phyloP scores from a whole-genome alignment of 2,329 filamentous ascomycete species.

The Teratosphaeria epicoccoides region DNA sequence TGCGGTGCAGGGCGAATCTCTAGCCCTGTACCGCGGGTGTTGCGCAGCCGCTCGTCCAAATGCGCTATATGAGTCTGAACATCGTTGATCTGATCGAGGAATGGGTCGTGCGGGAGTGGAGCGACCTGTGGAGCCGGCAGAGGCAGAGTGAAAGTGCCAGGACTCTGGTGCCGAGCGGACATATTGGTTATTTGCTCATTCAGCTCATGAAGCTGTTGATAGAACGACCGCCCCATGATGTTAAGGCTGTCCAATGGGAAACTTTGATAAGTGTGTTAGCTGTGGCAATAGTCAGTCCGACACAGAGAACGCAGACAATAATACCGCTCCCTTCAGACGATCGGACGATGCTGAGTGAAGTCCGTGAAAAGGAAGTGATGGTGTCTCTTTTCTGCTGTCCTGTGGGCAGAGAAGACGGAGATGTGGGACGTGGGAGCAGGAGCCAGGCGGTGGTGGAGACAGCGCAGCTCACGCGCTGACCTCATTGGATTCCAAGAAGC shows the following conservation, averaged over 20 bases:
- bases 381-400: too few species aligned
- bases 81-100: slow-evolving; percentile 4
- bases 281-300: background rate
- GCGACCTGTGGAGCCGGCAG: background rate
- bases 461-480: background rate
- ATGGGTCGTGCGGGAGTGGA: background rate
- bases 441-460: background rate
- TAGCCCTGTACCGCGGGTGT: background rate
- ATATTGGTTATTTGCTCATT: slow-evolving; percentile 15
- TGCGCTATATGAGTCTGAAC: slow-evolving; percentile 4
- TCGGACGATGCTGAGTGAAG: too few species aligned
- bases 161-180: slow-evolving; percentile 4
- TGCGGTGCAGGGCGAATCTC: background rate
- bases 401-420: background rate
- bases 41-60: background rate
- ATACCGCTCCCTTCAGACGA: background rate
- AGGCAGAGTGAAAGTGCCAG: background rate
- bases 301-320: background rate
- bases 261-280: background rate
- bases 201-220: slow-evolving; percentile 14
- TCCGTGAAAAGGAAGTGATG: too few species aligned
- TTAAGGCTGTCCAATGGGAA: background rate
- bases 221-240: slow-evolving; percentile 18
- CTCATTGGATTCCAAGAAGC: background rate
- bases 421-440: background rate